Evolutionary conservation across 2,329 filamentous ascomycete species (phyloP).

Genomic region (Fusarium sacchari): DNA sequence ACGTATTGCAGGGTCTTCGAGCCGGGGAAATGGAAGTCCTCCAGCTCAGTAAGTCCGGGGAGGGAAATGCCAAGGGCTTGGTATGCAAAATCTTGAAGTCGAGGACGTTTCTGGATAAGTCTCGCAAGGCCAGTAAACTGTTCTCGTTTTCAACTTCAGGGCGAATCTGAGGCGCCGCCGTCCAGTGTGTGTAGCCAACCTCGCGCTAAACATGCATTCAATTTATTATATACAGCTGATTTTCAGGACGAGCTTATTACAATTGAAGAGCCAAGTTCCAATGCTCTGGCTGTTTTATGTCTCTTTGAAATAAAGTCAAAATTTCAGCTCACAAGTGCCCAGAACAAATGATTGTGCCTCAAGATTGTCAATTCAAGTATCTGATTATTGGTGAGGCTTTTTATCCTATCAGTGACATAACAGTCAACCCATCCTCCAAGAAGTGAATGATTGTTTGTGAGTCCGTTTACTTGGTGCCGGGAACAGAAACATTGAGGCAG

Average conservation of each 20-base stretch:
- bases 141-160: background rate
- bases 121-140: background rate
- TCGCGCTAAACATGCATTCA: no score
- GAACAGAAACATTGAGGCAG: background rate
- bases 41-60: background rate
- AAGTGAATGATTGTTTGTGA: background rate
- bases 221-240: no score
- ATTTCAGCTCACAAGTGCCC: background rate
- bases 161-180: background rate
- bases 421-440: background rate
- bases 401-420: background rate
- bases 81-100: background rate
- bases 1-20: background rate
- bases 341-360: background rate
- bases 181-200: background rate
- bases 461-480: background rate
- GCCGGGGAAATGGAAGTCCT: background rate
- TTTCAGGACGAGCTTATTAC: no score
- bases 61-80: background rate
- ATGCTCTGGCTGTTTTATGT: no score
- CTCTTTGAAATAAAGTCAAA: no score
- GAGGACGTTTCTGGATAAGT: background rate
- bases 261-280: no score
- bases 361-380: slow-evolving; percentile 1
- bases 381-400: background rate